These are phyloP conservation scores for Pythium rishiriense DNA, from an alignment of 352 stramenopile genomes.

Conservation along the genomic window DNA sequence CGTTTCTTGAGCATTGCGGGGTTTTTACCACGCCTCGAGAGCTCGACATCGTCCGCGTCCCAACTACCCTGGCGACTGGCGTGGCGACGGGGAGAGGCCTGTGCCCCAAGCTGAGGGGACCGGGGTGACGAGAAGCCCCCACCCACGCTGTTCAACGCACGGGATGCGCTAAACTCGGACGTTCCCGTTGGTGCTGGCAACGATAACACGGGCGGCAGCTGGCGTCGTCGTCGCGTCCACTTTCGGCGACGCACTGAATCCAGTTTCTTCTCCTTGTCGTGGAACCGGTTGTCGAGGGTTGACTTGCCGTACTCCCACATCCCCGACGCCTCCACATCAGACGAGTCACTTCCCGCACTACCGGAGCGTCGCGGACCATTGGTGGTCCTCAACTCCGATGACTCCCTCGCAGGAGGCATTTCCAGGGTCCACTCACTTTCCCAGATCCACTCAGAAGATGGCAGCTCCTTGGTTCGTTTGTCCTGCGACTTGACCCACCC, in stretches of 20 bases:
- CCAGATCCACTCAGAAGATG: conserved; percentile 83
- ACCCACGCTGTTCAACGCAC: neutral
- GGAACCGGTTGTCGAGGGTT: conserved; percentile 66
- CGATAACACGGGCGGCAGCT: conserved; percentile 54
- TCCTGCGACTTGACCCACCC: conserved; percentile 64
- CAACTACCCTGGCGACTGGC: conserved; percentile 19
- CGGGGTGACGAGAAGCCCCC: neutral
- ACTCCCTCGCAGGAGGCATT: neutral
- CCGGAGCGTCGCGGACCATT: conserved; percentile 14
- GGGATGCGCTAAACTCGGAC: neutral
- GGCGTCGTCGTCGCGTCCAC: conserved; percentile 61
- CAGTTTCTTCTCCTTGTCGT: conserved; percentile 74
- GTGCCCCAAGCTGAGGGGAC: neutral
- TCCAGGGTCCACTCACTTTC: conserved; percentile 74
- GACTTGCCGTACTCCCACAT: conserved; percentile 67
- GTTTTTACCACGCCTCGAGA: conserved; percentile 10
- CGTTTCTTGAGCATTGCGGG: conserved; percentile 13
- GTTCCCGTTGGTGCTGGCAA: neutral
- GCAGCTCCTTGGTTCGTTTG: conserved; percentile 59
- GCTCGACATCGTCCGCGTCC: conserved; percentile 24
- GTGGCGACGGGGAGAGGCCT: conserved; percentile 16
- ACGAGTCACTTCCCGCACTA: conserved; percentile 29
- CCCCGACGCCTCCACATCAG: neutral
- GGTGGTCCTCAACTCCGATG: conserved; percentile 15
- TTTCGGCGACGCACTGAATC: conserved; percentile 68